Conservation (phyloP, 2,329 filamentous ascomycete genomes). For the Sclerotinia minor region DNA sequence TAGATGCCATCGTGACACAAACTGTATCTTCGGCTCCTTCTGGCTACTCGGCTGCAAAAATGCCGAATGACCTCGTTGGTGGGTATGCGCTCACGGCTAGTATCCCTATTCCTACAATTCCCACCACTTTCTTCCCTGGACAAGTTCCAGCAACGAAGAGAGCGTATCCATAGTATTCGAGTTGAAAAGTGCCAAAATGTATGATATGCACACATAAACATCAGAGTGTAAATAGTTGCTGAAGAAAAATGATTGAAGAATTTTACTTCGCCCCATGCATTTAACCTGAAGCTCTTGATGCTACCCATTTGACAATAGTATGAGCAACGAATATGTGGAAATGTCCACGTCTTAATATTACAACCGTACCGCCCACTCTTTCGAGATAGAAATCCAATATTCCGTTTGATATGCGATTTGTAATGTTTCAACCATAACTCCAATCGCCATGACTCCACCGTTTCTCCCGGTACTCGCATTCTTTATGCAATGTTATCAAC, state of each 20-base stretch:
- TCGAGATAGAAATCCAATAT: not conserved
- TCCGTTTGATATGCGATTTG: not conserved
- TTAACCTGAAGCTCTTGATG: not conserved
- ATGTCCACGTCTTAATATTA: not conserved
- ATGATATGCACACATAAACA: not conserved
- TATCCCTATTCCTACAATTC: constrained; percentile 27
- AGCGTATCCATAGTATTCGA: constrained; percentile 15
- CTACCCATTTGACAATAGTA: no score
- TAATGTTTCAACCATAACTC: constrained; percentile 16
- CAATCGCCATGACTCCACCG: constrained; percentile 20
- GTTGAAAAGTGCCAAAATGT: not conserved
- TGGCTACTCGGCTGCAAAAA: constrained; percentile 27
- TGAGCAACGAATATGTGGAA: not conserved
- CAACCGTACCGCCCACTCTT: not conserved
- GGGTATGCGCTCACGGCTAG: constrained; percentile 22
- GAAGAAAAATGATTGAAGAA: not conserved
- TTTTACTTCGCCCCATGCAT: not conserved
- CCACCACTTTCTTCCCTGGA: constrained; percentile 29
- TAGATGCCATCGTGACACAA: constrained; percentile 20
- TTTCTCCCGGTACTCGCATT: not conserved
- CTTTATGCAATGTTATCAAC: constrained; percentile 21
- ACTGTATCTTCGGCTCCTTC: constrained; percentile 21
- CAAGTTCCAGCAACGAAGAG: constrained; percentile 27
- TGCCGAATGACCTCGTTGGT: constrained; percentile 25
- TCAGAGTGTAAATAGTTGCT: not conserved